These are phyloP conservation scores for Clavispora vitiphila DNA, from an alignment of 805 yeast species.

Conservation along the genomic window DNA sequence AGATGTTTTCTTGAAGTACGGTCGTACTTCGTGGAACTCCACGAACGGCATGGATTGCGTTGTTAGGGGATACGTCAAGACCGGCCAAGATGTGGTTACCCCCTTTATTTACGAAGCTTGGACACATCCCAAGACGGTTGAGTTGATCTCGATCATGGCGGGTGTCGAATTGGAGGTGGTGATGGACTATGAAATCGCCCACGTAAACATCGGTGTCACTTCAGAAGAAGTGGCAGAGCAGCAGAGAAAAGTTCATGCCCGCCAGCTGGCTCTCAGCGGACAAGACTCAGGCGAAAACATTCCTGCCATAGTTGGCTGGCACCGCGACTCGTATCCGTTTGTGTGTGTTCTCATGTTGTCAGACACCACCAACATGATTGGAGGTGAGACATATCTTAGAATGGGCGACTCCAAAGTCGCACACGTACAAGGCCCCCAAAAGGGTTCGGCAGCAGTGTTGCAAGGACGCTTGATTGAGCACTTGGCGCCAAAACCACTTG, in stretches of 20 bases:
- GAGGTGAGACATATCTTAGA: conserved; percentile 55
- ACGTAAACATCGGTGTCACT: conserved; percentile 46
- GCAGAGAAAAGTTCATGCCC: conserved; percentile 17
- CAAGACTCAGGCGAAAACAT: conserved; percentile 31
- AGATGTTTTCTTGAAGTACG: conserved; percentile 42
- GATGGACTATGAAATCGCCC: conserved; percentile 58
- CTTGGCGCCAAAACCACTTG: conserved; percentile 24
- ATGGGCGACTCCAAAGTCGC: conserved; percentile 30
- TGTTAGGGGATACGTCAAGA: conserved; percentile 47
- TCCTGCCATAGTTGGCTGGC: conserved; percentile 61
- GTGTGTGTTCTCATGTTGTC: conserved; percentile 62
- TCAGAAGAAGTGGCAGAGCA: conserved; percentile 28
- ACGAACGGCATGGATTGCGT: conserved; percentile 47
- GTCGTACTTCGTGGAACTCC: conserved; percentile 38
- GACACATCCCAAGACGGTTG: conserved; percentile 54
- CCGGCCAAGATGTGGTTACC: conserved; percentile 24
- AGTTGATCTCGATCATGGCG: conserved; percentile 52
- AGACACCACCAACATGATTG: conserved; percentile 54
- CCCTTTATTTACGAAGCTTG: conserved; percentile 55
- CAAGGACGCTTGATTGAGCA: conserved; percentile 18
- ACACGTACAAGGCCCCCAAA: conserved; percentile 13
- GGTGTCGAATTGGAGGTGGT: conserved; percentile 50
- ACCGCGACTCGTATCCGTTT: conserved; percentile 57
- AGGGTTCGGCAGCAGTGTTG: conserved; percentile 16
- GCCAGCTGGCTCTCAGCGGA: conserved; percentile 9